Conservation (phyloP, 2,329 filamentous ascomycete genomes). For the Pseudopithomyces chartarum region DNA sequence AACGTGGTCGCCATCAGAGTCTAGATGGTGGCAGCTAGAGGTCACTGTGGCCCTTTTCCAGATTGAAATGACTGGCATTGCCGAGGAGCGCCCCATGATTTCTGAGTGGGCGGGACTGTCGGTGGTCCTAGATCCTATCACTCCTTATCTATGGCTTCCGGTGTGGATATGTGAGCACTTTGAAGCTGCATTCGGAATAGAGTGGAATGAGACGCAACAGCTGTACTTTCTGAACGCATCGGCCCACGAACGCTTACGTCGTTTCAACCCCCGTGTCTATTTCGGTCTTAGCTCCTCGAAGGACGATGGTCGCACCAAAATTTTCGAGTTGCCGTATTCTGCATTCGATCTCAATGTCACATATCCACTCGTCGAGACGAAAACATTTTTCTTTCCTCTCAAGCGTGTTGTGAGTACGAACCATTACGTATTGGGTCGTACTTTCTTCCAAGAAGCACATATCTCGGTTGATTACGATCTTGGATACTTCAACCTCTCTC, state of each 20-base stretch:
- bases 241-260: neutral
- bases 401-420: constrained; percentile 34
- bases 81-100: too few species aligned
- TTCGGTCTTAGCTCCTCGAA: neutral
- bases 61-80: too few species aligned
- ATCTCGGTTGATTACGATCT: constrained; percentile 36
- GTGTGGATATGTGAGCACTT: constrained; percentile 20
- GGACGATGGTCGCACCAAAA: neutral
- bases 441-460: constrained; percentile 45
- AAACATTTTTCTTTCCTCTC: constrained; percentile 38
- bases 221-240: neutral
- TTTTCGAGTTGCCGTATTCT: constrained; percentile 7
- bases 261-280: neutral
- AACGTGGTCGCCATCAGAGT: too few species aligned
- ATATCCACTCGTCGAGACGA: constrained; percentile 2
- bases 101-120: neutral
- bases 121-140: neutral
- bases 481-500: constrained; percentile 7
- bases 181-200: constrained; percentile 35
- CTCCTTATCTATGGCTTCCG: constrained; percentile 18
- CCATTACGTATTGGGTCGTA: constrained; percentile 39
- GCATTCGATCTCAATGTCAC: constrained; percentile 5
- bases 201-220: constrained; percentile 18
- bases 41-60: too few species aligned
- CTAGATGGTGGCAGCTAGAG: too few species aligned